Evolutionary conservation across 2,329 filamentous ascomycete species (phyloP).

Genomic region (Fusarium sp.): DNA sequence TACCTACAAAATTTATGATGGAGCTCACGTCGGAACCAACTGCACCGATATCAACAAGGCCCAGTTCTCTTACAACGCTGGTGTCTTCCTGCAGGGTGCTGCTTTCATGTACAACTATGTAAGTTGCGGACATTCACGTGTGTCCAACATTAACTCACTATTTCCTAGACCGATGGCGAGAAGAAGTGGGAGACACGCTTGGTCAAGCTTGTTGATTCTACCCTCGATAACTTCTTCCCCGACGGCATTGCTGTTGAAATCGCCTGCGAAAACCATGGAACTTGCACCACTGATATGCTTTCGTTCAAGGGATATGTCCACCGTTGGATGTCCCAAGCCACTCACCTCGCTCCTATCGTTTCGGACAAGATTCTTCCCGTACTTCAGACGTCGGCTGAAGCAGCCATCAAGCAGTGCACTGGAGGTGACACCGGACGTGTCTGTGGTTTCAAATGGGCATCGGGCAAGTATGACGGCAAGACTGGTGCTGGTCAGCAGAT

Average conservation of each 20-base stretch:
- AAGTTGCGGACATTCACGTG: constrained; percentile 33
- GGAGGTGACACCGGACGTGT: constrained; percentile 60
- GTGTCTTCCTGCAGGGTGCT: constrained; percentile 67
- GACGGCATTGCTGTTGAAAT: constrained; percentile 70
- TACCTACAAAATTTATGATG: constrained; percentile 72
- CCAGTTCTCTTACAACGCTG: constrained; percentile 73
- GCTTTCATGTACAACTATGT: constrained; percentile 74
- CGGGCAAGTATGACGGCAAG: constrained; percentile 64
- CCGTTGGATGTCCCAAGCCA: constrained; percentile 66
- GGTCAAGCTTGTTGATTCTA: constrained; percentile 53
- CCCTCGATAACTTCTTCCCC: constrained; percentile 64
- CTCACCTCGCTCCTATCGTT: constrained; percentile 67
- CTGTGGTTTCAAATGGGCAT: constrained; percentile 69
- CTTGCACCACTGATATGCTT: constrained; percentile 73
- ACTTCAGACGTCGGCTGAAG: constrained; percentile 64
- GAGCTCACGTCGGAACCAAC: constrained; percentile 63
- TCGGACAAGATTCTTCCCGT: constrained; percentile 62
- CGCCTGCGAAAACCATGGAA: constrained; percentile 66
- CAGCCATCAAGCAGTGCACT: constrained; percentile 67
- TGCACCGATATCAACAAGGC: constrained; percentile 67
- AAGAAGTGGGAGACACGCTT: constrained; percentile 65
- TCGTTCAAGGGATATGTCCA: constrained; percentile 73
- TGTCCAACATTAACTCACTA: constrained; percentile 13
- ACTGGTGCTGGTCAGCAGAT: constrained; percentile 71
- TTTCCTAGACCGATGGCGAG: constrained; percentile 58